Conservation (phyloP, 345 rosid genomes). For the Euphorbia peplus region DNA sequence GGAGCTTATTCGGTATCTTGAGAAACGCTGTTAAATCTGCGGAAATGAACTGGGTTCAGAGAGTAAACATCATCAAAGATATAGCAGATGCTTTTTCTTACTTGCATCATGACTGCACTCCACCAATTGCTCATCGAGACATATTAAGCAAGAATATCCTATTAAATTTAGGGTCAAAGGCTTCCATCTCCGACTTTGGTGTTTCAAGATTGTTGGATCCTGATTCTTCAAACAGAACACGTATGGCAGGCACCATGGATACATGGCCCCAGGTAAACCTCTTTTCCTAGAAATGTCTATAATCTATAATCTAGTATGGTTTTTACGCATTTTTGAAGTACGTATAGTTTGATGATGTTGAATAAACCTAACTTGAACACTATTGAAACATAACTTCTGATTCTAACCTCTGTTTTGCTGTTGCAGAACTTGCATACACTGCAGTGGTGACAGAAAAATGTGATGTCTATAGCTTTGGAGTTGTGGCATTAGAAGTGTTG, state of each 20-base stretch:
- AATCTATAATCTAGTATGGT: not conserved
- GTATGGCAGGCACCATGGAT: conserved; percentile 6
- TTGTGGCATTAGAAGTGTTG: not conserved
- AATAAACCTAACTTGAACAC: too few species aligned
- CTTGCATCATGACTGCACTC: conserved; percentile 5
- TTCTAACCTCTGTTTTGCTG: not conserved
- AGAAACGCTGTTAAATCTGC: not conserved
- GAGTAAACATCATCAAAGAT: not conserved
- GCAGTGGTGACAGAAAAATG: conserved; percentile 7
- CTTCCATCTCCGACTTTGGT: not conserved
- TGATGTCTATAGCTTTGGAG: conserved; percentile 1
- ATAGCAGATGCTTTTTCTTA: not conserved
- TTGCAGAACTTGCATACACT: conserved; percentile 2
- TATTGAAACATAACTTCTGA: not conserved
- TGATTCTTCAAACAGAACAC: not conserved
- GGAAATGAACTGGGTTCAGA: not conserved
- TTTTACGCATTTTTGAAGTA: not conserved
- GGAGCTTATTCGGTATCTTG: not conserved
- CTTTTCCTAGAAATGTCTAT: not conserved
- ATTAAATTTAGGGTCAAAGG: not conserved
- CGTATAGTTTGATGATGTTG: not conserved
- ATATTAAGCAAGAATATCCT: conserved; percentile 4
- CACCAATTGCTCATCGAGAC: conserved; percentile 8
- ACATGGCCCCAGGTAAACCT: conserved; percentile 1
- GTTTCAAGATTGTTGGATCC: not conserved